Evolutionary conservation across 106 monocot genomes (phyloP), one percentile per base, ranked within the genome.

Genomic region (Dendrobium huoshanense): DNA sequence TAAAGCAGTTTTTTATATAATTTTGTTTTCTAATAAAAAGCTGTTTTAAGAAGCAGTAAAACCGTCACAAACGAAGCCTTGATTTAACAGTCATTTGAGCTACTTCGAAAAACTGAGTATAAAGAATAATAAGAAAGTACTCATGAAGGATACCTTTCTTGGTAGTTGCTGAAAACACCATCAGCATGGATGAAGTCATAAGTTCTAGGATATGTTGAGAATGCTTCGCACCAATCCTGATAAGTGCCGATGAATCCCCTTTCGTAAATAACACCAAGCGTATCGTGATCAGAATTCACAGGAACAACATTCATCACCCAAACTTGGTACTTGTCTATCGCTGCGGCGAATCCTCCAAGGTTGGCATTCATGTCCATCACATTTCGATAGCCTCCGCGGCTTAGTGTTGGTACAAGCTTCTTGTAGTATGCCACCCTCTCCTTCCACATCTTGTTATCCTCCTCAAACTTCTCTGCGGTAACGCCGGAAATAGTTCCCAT

Each of bases 271-370:
- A 86, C 86, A 25, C 89, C 89, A 20, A 89, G 79, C 2, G 81
- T 86, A 22, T 80, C 73, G 33, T n/a, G 33, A 4, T 67, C 44
- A 0, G 78, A 64, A 22, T 81, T 55, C 9, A 41, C 61, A 2
- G 86, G 86, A 22, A 89, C 82, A 9, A 89, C 89, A 78, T 89
- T 89, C 89, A 89, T 89, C 22, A 89, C 89, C 89, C 89, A 89
- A n/a, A 84, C 81, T 19, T 82, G 83, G 31, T 72, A 73, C 13
- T 78, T 44, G 72, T 79, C 82, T 59, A 89, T n/a, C 10, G 86
- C 84, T 8, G 89, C 89, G n/a, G 86, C 89, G 61, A 89, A 89
- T 17, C 89, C 84, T 40, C 89, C 89, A 45, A 86, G 24, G 55
- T 85, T 83, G 9, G 86, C 81, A 78, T 89, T 89, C 89, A 89